phyloP scores from a whole-genome alignment of 139 green algal genomes.

The Closterium sp. region DNA sequence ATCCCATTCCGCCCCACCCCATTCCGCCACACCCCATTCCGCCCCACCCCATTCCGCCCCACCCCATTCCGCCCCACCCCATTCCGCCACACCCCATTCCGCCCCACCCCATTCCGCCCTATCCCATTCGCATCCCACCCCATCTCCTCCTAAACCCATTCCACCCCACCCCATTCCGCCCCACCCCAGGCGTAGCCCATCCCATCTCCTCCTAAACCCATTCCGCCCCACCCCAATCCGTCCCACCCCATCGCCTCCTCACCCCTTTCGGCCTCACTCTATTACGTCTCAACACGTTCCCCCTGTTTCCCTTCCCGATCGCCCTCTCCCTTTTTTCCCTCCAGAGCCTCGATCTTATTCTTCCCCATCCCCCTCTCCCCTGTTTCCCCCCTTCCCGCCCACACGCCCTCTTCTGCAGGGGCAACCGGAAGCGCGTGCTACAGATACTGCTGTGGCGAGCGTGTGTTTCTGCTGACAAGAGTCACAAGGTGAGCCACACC shows the following conservation, averaged over 20 bases:
- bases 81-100: background rate
- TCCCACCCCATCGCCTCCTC: background rate
- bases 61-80: background rate
- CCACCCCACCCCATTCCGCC: too few relatives aligned
- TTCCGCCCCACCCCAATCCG: too few relatives aligned
- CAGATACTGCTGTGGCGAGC: too few relatives aligned
- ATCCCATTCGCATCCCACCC: background rate
- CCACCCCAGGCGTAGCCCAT: too few relatives aligned
- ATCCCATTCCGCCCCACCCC: background rate
- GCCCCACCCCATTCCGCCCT: background rate
- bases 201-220: background rate
- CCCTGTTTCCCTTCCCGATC: background rate
- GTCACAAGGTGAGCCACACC: too few relatives aligned
- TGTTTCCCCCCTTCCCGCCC: too few relatives aligned
- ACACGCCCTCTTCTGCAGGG: too few relatives aligned
- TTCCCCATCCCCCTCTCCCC: too few relatives aligned
- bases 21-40: background rate
- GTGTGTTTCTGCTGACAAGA: too few relatives aligned
- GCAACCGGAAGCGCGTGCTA: too few relatives aligned
- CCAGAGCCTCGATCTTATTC: background rate
- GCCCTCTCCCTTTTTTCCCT: background rate
- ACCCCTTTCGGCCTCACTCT: background rate
- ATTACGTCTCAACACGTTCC: background rate
- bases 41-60: background rate
- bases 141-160: background rate